Base-by-base conservation (phyloP, 192 early-diverging fungal species). In the Geosiphon pyriformis region DNA sequence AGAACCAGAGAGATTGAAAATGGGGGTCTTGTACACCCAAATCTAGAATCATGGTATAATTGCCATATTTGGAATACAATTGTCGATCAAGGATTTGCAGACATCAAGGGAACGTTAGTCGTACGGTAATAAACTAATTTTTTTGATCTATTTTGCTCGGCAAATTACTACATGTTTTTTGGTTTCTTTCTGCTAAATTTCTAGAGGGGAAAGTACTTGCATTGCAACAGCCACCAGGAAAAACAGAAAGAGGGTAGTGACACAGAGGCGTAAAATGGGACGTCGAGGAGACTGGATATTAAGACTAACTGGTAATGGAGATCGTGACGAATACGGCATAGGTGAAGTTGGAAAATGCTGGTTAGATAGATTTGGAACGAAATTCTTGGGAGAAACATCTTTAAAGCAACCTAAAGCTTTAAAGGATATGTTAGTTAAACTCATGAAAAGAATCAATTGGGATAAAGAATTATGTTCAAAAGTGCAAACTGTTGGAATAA, bases 31-130 rank as follows among this genome's bases (percentile, higher is more conserved):
- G 49, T 48, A 46, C 17, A 50, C 18, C 22, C 26, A 7, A 59
- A 69, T 69, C 23, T 69, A 27, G 59, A 69, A 33, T 32, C 33
- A 29, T 69, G 67, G 47, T 69, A 49, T 31, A 69, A 60, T 60
- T 69, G 67, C 23, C 58, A 69, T 51, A n/a, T 69, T 18, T 69
- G 56, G 58, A 23, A 17, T 51, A 26, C 30, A 3, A 69, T 69
- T 23, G 29, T 69, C 22, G 67, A 69, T 15, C 68, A 69, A 53
- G 53, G 31, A 10, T 69, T 69, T 69, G 48, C 32, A 30, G 47
- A 69, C 50, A 30, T 69, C 12, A 46, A 47, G 17, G 67, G 17
- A 20, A 23, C 29, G 6, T 69, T 49, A 25, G 29, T 69, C 23
- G 68, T 61, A 31, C 20, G 58, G 58, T 69, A 69, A 49, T 26